Conservation (phyloP, 2,329 filamentous ascomycete species). For the Nothomitra cinnamomea region DNA sequence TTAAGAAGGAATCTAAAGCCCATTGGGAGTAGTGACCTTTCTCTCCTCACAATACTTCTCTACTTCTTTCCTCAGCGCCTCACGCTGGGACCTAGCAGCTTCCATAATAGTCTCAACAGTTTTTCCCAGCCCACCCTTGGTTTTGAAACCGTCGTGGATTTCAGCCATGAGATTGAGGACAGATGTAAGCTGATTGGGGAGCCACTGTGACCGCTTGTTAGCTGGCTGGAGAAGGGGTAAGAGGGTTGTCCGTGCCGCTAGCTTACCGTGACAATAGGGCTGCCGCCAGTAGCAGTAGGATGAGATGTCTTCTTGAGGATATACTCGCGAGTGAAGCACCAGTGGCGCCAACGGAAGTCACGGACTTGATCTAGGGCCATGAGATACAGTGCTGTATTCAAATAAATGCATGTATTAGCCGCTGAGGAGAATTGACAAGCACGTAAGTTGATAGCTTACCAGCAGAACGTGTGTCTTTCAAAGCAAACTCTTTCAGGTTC, state of each 20-base stretch:
- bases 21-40: background rate
- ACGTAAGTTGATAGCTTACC: background rate
- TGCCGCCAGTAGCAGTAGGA: constrained; percentile 64
- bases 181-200: constrained; percentile 64
- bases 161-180: constrained; percentile 54
- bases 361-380: constrained; percentile 52
- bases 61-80: constrained; percentile 55
- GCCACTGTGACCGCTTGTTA: constrained; percentile 32
- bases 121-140: constrained; percentile 11
- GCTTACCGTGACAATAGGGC: constrained; percentile 53
- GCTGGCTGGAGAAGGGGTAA: constrained; percentile 4
- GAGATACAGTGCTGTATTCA: constrained; percentile 25
- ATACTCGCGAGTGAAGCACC: constrained; percentile 74
- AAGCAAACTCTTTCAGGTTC: constrained; percentile 3
- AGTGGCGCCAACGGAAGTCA: constrained; percentile 70
- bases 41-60: constrained; percentile 55
- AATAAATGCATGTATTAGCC: constrained; percentile 10
- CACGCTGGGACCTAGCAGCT: constrained; percentile 42
- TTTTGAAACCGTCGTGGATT: constrained; percentile 32
- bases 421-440: background rate
- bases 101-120: constrained; percentile 47
- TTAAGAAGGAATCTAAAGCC: background rate
- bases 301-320: constrained; percentile 63
- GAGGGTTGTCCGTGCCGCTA: background rate
- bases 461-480: background rate